A percentile compares a stretch with the other conserved stretches of the same genome.
Evolutionary conservation across 2,329 filamentous ascomycete species (phyloP).

Genomic region (Exophiala oligosperma): DNA sequence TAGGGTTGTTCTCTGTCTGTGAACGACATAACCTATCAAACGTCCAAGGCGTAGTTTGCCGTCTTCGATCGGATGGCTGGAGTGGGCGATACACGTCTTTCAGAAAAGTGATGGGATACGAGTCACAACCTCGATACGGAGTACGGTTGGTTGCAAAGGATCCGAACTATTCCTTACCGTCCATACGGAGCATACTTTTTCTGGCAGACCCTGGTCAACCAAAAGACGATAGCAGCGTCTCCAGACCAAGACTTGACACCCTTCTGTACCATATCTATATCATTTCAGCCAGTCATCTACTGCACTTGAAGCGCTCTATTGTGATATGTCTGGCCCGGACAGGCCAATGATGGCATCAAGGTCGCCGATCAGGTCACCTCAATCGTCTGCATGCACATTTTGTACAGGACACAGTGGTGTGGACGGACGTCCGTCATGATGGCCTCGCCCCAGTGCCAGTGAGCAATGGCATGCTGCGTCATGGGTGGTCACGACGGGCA

Average conservation of each 20-base stretch:
- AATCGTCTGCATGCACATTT: background rate
- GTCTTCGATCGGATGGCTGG: slow-evolving; percentile 1
- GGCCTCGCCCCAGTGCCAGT: background rate
- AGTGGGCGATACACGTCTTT: slow-evolving; percentile 13
- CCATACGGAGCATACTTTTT: background rate
- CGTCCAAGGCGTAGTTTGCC: slow-evolving; percentile 9
- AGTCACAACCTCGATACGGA: background rate
- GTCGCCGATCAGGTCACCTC: slow-evolving; percentile 6
- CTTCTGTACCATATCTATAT: slow-evolving; percentile 6
- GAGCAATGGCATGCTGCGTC: slow-evolving; percentile 10
- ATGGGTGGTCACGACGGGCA: slow-evolving; percentile 5
- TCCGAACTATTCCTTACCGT: background rate
- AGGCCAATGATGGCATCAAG: slow-evolving; percentile 12
- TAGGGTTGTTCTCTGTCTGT: slow-evolving; percentile 4
- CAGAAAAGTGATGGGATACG: slow-evolving; percentile 12
- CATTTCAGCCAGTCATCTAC: slow-evolving; percentile 5
- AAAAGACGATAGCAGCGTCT: background rate
- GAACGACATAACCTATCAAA: slow-evolving; percentile 14
- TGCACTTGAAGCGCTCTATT: slow-evolving; percentile 13
- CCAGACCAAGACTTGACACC: slow-evolving; percentile 7
- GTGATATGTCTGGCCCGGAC: slow-evolving; percentile 9
- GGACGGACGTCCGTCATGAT: background rate
- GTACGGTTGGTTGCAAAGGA: background rate
- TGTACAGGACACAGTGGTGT: slow-evolving; percentile 2
- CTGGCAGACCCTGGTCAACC: background rate